Evolutionary conservation across 192 early-diverging fungal genomes (phyloP).

Genomic region (Jimgerdemannia flammicorona): DNA sequence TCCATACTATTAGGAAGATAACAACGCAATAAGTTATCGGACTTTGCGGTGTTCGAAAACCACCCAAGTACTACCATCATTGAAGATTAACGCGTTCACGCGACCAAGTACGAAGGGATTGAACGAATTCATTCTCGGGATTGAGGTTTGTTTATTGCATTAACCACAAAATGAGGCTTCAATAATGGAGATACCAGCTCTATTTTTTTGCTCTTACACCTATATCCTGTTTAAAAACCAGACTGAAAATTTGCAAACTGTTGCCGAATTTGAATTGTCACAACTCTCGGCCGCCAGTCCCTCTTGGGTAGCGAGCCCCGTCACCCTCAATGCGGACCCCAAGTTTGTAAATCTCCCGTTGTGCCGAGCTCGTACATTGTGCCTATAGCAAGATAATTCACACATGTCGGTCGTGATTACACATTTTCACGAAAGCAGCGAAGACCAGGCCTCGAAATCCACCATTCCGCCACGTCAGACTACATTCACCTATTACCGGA

Average conservation of each 20-base stretch:
- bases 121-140: conserved; percentile 86
- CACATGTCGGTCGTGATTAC: too few species aligned
- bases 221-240: conserved; percentile 11
- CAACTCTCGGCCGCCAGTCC: conserved; percentile 74
- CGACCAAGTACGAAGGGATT: conserved; percentile 70
- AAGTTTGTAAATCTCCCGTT: conserved; percentile 18
- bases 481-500: conserved; percentile 51
- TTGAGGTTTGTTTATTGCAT: conserved; percentile 61
- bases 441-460: conserved; percentile 34
- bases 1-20: conserved; percentile 43
- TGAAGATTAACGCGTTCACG: conserved; percentile 94
- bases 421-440: background rate
- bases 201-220: background rate
- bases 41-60: conserved; percentile 57
- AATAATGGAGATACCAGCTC: background rate
- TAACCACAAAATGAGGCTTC: conserved; percentile 28
- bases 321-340: conserved; percentile 38
- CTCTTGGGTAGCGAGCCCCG: conserved; percentile 60
- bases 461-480: conserved; percentile 52
- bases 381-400: too few species aligned
- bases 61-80: conserved; percentile 74
- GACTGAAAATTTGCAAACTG: conserved; percentile 70
- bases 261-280: conserved; percentile 53
- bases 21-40: conserved; percentile 56
- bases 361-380: background rate